Evolutionary conservation across 2,329 filamentous ascomycete genomes (phyloP).

Genomic region (Neofusicoccum cordaticola): DNA sequence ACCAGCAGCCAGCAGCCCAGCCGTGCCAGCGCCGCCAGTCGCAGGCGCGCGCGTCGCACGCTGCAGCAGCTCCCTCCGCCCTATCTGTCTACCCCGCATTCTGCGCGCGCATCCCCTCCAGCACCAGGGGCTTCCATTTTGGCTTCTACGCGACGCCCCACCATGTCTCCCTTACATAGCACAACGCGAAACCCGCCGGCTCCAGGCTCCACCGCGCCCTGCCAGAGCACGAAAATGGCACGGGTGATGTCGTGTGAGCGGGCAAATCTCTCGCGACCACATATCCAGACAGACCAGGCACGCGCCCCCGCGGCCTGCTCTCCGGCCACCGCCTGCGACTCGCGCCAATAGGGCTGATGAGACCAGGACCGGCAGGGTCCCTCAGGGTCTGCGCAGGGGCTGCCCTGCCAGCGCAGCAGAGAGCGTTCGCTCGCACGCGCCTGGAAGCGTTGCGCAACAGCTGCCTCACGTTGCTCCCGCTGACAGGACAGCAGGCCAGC

Average conservation of each 20-base stretch:
- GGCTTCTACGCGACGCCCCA: neutral
- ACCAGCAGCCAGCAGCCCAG: constrained; percentile 1
- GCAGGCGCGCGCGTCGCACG: neutral
- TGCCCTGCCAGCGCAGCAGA: neutral
- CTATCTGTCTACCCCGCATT: constrained; percentile 10
- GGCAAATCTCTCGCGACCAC: constrained; percentile 4
- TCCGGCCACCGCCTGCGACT: neutral
- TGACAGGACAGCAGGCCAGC: no score
- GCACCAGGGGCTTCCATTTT: neutral
- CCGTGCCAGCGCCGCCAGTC: neutral
- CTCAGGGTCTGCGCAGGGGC: neutral
- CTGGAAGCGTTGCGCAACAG: no score
- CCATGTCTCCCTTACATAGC: neutral
- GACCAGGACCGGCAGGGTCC: neutral
- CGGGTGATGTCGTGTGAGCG: constrained; percentile 10
- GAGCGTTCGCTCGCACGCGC: no score
- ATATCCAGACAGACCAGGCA: neutral
- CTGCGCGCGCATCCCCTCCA: neutral
- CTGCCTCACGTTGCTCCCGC: no score
- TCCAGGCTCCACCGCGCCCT: neutral
- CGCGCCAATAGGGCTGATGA: constrained; percentile 8
- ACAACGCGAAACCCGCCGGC: neutral
- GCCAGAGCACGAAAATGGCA: constrained; percentile 3
- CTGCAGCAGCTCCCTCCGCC: neutral
- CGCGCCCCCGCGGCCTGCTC: constrained; percentile 11